Conservation (phyloP, 352 stramenopile genomes). For the Phytophthora idaei region DNA sequence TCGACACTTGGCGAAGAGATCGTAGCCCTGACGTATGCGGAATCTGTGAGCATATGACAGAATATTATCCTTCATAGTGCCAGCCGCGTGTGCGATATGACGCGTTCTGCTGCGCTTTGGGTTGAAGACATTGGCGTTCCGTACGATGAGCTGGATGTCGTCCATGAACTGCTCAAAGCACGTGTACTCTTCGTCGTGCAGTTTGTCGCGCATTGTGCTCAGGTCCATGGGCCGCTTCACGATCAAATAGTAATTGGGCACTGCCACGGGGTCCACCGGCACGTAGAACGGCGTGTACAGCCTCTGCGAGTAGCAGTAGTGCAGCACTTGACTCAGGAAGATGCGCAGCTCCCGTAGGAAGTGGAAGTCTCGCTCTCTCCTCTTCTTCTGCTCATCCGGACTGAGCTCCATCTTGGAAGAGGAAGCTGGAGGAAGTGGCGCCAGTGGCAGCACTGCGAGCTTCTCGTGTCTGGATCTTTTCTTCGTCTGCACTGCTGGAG, state of each 20-base stretch:
- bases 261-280: constrained; percentile 74
- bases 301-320: constrained; percentile 80
- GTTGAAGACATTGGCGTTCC: constrained; percentile 92
- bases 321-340: constrained; percentile 84
- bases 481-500: constrained; percentile 33
- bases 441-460: constrained; percentile 64
- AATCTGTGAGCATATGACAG: constrained; percentile 89
- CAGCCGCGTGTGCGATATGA: constrained; percentile 80
- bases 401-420: constrained; percentile 34
- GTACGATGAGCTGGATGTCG: constrained; percentile 89
- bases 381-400: constrained; percentile 43
- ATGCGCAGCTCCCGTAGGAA: constrained; percentile 88
- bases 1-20: constrained; percentile 88
- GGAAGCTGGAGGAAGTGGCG: constrained; percentile 45
- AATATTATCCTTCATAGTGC: constrained; percentile 91
- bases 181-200: constrained; percentile 90
- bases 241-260: constrained; percentile 91
- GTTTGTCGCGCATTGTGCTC: constrained; percentile 87
- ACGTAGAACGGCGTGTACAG: constrained; percentile 71
- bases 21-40: constrained; percentile 85
- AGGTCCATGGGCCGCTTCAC: constrained; percentile 90
- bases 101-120: constrained; percentile 75
- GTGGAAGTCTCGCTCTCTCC: constrained; percentile 80
- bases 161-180: constrained; percentile 89
- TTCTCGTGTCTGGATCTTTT: constrained; percentile 35